Evolutionary conservation across 2,329 filamentous ascomycete species (phyloP).

Genomic region (Penicillium sp.): DNA sequence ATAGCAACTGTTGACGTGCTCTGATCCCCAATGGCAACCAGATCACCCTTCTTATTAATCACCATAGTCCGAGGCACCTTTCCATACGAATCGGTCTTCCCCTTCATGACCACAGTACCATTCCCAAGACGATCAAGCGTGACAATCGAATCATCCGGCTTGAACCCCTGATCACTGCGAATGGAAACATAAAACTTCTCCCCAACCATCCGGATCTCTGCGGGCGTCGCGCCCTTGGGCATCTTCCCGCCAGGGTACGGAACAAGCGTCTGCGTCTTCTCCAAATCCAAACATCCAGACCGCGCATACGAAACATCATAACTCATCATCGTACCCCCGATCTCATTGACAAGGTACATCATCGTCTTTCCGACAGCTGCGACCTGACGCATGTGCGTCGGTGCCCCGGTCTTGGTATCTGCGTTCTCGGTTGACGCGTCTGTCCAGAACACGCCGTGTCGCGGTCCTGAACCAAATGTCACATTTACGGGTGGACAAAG

Average conservation of each 20-base stretch:
- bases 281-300: slow-evolving; percentile 28
- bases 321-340: slow-evolving; percentile 53
- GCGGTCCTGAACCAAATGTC: slow-evolving; percentile 60
- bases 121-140: slow-evolving; percentile 42
- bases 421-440: slow-evolving; percentile 6
- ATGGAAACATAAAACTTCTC: slow-evolving; percentile 33
- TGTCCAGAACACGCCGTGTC: slow-evolving; percentile 62
- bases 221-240: slow-evolving; percentile 28
- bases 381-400: slow-evolving; percentile 13
- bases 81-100: slow-evolving; percentile 65
- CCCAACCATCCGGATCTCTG: slow-evolving; percentile 27
- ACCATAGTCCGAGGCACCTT: slow-evolving; percentile 66
- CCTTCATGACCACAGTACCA: slow-evolving; percentile 58
- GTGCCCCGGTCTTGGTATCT: neutral
- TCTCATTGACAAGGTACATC: slow-evolving; percentile 57
- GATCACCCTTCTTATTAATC: slow-evolving; percentile 63
- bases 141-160: slow-evolving; percentile 31
- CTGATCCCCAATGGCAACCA: slow-evolving; percentile 68
- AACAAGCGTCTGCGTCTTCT: slow-evolving; percentile 23
- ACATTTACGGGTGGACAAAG: slow-evolving; percentile 45
- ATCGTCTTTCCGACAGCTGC: slow-evolving; percentile 20
- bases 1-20: slow-evolving; percentile 61
- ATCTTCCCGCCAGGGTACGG: slow-evolving; percentile 28
- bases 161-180: slow-evolving; percentile 31
- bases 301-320: slow-evolving; percentile 41